Evolutionary conservation across 108 stramenopile genomes (phyloP).

Genomic region (Fistulifera solaris): DNA sequence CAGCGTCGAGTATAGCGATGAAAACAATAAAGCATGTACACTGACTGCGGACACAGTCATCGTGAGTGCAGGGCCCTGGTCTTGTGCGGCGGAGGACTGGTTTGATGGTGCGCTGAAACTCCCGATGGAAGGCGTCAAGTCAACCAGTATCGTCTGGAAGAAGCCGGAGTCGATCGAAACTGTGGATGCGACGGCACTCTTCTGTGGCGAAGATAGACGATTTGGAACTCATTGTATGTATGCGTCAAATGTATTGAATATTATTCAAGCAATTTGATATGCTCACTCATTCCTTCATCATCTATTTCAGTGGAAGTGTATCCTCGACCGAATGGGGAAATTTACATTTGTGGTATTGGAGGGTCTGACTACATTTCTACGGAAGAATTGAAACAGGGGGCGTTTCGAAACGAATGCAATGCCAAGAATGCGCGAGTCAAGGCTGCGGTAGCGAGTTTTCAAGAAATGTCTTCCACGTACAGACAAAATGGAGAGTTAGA

Average conservation of each 20-base stretch:
- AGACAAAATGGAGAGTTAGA: slow-evolving; percentile 46
- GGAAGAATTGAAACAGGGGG: slow-evolving; percentile 72
- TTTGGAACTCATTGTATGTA: slow-evolving; percentile 78
- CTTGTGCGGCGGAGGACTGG: slow-evolving; percentile 72
- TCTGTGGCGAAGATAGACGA: slow-evolving; percentile 90
- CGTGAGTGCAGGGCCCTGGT: slow-evolving; percentile 75
- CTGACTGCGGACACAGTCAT: slow-evolving; percentile 51
- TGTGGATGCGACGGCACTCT: slow-evolving; percentile 89
- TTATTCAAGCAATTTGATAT: no score
- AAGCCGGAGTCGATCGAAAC: slow-evolving; percentile 33
- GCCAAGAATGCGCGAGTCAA: slow-evolving; percentile 72
- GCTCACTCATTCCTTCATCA: slow-evolving; percentile 1
- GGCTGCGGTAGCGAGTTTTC: slow-evolving; percentile 66
- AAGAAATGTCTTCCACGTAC: slow-evolving; percentile 60
- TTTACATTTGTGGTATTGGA: slow-evolving; percentile 96
- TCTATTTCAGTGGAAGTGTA: slow-evolving; percentile 65
- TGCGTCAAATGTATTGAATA: no score
- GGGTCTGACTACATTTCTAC: slow-evolving; percentile 86
- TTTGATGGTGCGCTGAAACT: slow-evolving; percentile 60
- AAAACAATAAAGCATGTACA: slow-evolving; percentile 17
- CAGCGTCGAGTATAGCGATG: slow-evolving; percentile 41
- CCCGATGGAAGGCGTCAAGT: slow-evolving; percentile 84
- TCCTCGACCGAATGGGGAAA: slow-evolving; percentile 70
- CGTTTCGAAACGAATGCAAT: slow-evolving; percentile 52
- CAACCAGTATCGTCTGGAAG: slow-evolving; percentile 80